Conservation (phyloP, 2,329 filamentous ascomycete genomes). For the Xylaria sp. region DNA sequence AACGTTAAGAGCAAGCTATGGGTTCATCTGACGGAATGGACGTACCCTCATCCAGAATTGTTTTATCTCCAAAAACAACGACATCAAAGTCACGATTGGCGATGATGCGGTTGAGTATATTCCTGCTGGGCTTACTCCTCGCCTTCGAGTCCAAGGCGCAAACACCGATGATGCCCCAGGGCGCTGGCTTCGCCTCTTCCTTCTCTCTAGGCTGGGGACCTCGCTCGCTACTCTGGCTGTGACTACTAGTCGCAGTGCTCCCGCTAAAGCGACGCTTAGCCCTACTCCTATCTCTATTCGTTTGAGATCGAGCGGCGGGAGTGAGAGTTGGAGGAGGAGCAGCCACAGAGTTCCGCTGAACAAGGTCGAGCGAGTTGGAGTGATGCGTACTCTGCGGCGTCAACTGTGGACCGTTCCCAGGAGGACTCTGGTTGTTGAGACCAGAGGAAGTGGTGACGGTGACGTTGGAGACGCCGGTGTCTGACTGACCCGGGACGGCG, state of each 20-base stretch:
- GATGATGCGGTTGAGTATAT: conserved; percentile 92
- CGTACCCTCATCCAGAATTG: conserved; percentile 89
- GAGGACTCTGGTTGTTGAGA: conserved; percentile 55
- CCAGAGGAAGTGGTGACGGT: conserved; percentile 64
- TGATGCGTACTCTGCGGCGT: conserved; percentile 54
- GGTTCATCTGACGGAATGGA: conserved; percentile 18
- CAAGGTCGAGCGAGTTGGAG: conserved; percentile 58
- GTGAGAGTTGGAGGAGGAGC: conserved; percentile 41
- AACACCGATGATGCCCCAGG: conserved; percentile 81
- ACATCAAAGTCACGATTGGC: conserved; percentile 94
- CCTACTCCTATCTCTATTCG: conserved; percentile 71
- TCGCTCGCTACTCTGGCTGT: conserved; percentile 80
- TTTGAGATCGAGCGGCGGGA: conserved; percentile 53
- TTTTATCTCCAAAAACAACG: conserved; percentile 97
- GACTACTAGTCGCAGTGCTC: conserved; percentile 83
- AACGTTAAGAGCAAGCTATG: conserved; percentile 40
- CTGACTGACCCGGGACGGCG: conserved; percentile 57
- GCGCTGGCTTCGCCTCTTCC: conserved; percentile 68
- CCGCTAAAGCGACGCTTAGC: conserved; percentile 81
- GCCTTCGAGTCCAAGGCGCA: conserved; percentile 97
- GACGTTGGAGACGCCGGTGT: conserved; percentile 61
- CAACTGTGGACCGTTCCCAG: conserved; percentile 57
- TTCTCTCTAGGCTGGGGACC: conserved; percentile 64
- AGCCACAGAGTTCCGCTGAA: conserved; percentile 52
- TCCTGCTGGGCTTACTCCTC: conserved; percentile 94